phyloP scores from a whole-genome alignment of 2,329 filamentous ascomycete species.

The Fusarium solani-melongenae region DNA sequence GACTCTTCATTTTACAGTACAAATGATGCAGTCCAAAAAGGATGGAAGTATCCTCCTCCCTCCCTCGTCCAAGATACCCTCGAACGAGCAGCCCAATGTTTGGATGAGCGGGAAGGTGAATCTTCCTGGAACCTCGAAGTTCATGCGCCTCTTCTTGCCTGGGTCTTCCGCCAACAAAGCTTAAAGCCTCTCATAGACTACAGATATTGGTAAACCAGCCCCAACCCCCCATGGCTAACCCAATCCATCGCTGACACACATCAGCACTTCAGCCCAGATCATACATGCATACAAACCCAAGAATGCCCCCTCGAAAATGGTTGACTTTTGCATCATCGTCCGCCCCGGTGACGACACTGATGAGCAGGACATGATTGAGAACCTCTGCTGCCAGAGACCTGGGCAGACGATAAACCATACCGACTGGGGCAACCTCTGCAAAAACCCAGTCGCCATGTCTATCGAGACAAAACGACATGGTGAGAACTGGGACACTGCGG shows the following conservation, averaged over 20 bases:
- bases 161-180: neutral
- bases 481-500: constrained; percentile 4
- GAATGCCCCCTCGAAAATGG: neutral
- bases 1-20: neutral
- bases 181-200: neutral
- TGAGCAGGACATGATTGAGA: constrained; percentile 1
- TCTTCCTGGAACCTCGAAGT: neutral
- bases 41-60: neutral
- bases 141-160: neutral
- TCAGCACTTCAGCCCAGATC: neutral
- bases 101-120: neutral
- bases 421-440: constrained; percentile 16
- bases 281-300: neutral
- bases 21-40: neutral
- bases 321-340: neutral
- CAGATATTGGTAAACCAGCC: neutral
- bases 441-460: constrained; percentile 27
- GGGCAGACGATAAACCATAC: constrained; percentile 28
- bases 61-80: neutral
- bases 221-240: neutral
- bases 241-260: neutral
- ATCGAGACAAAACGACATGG: constrained; percentile 28
- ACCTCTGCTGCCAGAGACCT: neutral
- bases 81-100: neutral
- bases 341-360: neutral